A percentile compares a stretch with the other conserved stretches of the same genome.
Evolutionary conservation across 345 rosid genomes (phyloP).

Genomic region (Heritiera littoralis): DNA sequence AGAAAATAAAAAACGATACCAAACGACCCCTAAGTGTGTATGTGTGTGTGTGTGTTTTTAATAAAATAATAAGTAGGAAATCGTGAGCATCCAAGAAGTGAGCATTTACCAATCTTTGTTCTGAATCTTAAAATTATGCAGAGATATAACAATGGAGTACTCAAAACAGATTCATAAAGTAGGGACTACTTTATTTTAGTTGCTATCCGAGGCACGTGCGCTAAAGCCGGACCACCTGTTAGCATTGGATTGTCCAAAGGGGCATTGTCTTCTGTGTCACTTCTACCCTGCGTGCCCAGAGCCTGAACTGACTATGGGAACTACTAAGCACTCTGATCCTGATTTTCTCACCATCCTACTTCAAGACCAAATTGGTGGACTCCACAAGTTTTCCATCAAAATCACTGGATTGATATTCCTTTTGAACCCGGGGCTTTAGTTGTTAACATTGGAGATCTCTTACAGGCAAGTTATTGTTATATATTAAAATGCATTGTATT

Average conservation of each 20-base stretch:
- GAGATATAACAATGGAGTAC: conserved; percentile 20
- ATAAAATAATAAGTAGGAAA: too few species aligned
- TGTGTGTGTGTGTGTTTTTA: too few species aligned
- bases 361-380: conserved; percentile 29
- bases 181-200: conserved; percentile 6
- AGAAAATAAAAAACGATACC: too few species aligned
- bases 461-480: conserved; percentile 25
- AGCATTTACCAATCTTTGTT: background rate
- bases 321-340: conserved; percentile 47
- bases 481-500: too few species aligned
- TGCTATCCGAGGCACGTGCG: conserved; percentile 54
- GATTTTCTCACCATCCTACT: conserved; percentile 56
- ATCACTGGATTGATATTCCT: conserved; percentile 29
- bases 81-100: too few species aligned
- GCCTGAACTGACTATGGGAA: conserved; percentile 56
- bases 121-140: background rate
- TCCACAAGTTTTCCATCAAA: conserved; percentile 27
- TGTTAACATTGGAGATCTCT: conserved; percentile 23
- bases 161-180: conserved; percentile 9
- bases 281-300: conserved; percentile 64
- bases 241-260: conserved; percentile 41
- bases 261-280: conserved; percentile 45
- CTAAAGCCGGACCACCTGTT: conserved; percentile 36
- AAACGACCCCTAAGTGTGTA: too few species aligned
- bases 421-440: conserved; percentile 17